Percentiles rank a stretch among this genome's conserved stretches.
These are phyloP conservation scores for Citrus unshiu DNA, from an alignment of 345 rosid genomes.

Conservation along the genomic window DNA sequence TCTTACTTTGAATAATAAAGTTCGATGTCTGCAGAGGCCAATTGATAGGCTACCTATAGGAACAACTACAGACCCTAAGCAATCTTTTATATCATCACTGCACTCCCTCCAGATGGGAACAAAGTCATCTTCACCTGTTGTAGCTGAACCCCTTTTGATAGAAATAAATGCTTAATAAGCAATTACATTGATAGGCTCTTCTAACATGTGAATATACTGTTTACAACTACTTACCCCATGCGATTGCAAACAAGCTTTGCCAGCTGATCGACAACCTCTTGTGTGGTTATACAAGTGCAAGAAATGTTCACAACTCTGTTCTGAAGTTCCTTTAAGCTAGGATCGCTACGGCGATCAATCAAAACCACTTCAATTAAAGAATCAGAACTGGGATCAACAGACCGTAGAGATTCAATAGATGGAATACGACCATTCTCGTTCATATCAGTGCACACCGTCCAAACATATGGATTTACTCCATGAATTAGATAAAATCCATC, in stretches of 20 bases:
- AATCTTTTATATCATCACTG: slow-evolving; percentile 72
- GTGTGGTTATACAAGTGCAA: slow-evolving; percentile 56
- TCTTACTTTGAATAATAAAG: slow-evolving; percentile 92
- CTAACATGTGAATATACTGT: slow-evolving; percentile 11
- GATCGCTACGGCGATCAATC: slow-evolving; percentile 76
- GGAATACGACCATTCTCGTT: slow-evolving; percentile 91
- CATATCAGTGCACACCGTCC: slow-evolving; percentile 86
- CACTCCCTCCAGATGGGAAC: slow-evolving; percentile 72
- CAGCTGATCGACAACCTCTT: slow-evolving; percentile 93
- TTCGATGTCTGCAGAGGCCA: slow-evolving; percentile 98
- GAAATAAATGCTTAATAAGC: slow-evolving; percentile 26
- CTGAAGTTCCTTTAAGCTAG: slow-evolving; percentile 78
- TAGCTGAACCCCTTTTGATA: slow-evolving; percentile 66
- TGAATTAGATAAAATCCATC: slow-evolving; percentile 90
- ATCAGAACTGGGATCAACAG: slow-evolving; percentile 59
- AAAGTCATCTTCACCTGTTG: slow-evolving; percentile 63
- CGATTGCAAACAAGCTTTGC: slow-evolving; percentile 87
- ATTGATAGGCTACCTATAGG: slow-evolving; percentile 87
- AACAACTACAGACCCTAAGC: slow-evolving; percentile 81
- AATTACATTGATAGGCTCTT: slow-evolving; percentile 15
- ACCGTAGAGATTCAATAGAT: slow-evolving; percentile 74
- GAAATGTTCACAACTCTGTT: slow-evolving; percentile 73
- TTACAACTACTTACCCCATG: slow-evolving; percentile 72
- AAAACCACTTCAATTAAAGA: slow-evolving; percentile 77
- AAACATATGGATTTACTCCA: slow-evolving; percentile 90